Evolutionary conservation across 139 green algal genomes (phyloP), one percentile per base, ranked within the genome.

Genomic region (Micromonas pusilla): DNA sequence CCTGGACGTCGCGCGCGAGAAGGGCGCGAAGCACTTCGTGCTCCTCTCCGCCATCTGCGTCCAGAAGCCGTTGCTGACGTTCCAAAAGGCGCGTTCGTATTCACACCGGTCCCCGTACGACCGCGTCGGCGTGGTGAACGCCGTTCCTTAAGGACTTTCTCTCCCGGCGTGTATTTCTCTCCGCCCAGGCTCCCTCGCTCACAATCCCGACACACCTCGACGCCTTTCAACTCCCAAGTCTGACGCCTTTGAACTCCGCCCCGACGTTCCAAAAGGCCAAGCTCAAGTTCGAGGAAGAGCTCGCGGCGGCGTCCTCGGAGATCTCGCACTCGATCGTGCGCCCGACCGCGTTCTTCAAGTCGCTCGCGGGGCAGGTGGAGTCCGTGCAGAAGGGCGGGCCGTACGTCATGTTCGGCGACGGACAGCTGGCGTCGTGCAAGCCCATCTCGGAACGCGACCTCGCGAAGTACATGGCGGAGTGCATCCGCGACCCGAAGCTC

Each of bases 391-490:
- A 90, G 25, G 96, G 96, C 32, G 92, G 93, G 70, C 95, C 96
- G 1, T 99, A 98, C 84, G 93, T 99, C 57, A 97, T 97, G 91
- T 99, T 99, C 88, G 96, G 96, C 25, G 95, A 99, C 82, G 96
- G 96, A 77, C 88, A 86, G 68, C 88, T 98, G 73, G 93, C 92
- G 0, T 86, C 86, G 28, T 99, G 96, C 91, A 99, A 99, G 86
- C 95, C 96, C 66, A 99, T 99, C 88, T 97, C 89, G 74, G 96
- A 99, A 83, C 52, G 70, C 16, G 60, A 72, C 65, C 32, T 72
- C 39, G 60, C 75, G 4, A 72, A 72, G 30, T 83, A 72, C 57
- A 83, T 83, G 45, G 68, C 66, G 23, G 64, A 83, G 9, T 79
- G 65, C 71, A 70, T 83, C 60, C 53, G 53, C 26, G 78, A 83